Percentiles rank a stretch among this genome's conserved stretches.
Evolutionary conservation across 345 rosid genomes (phyloP).

Genomic region (Angophora floribunda): DNA sequence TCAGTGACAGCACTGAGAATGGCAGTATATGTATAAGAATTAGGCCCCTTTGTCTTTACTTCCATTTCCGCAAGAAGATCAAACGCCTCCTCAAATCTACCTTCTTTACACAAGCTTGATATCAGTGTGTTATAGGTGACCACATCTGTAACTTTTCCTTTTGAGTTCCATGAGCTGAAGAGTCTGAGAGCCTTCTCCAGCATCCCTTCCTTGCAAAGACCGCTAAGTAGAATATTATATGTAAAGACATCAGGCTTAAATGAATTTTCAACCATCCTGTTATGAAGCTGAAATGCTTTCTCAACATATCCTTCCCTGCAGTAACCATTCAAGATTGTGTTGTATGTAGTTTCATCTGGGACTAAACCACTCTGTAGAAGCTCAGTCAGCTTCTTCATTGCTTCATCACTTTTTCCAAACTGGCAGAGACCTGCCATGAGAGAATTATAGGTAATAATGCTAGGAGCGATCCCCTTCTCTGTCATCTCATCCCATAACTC

Average conservation of each 20-base stretch:
- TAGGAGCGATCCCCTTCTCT: constrained; percentile 54
- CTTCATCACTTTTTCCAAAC: constrained; percentile 53
- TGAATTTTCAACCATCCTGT: constrained; percentile 56
- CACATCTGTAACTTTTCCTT: constrained; percentile 46
- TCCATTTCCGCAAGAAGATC: constrained; percentile 62
- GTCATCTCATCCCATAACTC: constrained; percentile 84
- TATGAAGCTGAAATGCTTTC: constrained; percentile 78
- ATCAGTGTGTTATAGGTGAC: constrained; percentile 80
- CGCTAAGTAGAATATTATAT: constrained; percentile 67
- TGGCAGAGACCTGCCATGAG: constrained; percentile 63
- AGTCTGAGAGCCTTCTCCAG: constrained; percentile 77
- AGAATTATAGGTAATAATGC: constrained; percentile 52
- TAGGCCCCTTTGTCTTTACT: constrained; percentile 50
- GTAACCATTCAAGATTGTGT: constrained; percentile 64
- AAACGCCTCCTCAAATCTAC: constrained; percentile 67
- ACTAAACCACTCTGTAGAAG: constrained; percentile 49
- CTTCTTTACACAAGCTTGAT: constrained; percentile 52
- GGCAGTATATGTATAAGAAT: constrained; percentile 52
- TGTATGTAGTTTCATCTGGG: constrained; percentile 58
- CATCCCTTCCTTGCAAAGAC: constrained; percentile 68
- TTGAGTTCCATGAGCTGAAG: constrained; percentile 49
- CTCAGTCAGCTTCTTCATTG: constrained; percentile 59
- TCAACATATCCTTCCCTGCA: constrained; percentile 59
- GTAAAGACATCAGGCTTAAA: constrained; percentile 58
- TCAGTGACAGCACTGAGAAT: constrained; percentile 39